phyloP scores from a whole-genome alignment of 805 yeast species.

The Kluyveromyces wickerhamii region DNA sequence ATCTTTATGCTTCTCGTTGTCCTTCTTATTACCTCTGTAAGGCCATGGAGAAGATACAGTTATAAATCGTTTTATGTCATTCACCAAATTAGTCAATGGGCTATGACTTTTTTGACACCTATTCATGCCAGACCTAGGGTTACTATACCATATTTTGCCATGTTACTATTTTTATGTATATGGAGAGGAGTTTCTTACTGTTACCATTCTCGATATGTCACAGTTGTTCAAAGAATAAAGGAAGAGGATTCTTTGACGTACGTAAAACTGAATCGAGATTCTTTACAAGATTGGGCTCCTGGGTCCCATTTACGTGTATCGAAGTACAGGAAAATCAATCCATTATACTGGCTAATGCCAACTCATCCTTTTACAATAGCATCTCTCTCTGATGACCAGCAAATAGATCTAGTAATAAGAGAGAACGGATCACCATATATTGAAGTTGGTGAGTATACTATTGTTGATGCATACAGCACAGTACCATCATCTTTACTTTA shows the following conservation, averaged over 20 bases:
- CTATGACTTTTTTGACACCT: conserved; percentile 37
- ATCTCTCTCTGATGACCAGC: conserved; percentile 33
- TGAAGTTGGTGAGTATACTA: conserved; percentile 31
- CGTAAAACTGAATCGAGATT: conserved; percentile 21
- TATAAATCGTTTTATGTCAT: conserved; percentile 49
- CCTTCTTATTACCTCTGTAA: conserved; percentile 40
- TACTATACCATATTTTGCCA: conserved; percentile 25
- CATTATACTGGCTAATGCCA: conserved; percentile 43
- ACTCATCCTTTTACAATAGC: conserved; percentile 65
- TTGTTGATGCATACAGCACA: conserved; percentile 36
- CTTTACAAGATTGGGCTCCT: conserved; percentile 33
- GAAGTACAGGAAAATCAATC: conserved; percentile 27
- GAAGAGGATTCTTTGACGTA: conserved; percentile 13
- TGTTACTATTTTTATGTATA: conserved; percentile 12
- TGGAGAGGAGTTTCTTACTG: conserved; percentile 9
- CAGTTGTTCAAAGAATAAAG: conserved; percentile 10
- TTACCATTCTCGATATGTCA: conserved; percentile 10
- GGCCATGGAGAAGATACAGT: conserved; percentile 38
- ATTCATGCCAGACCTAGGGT: conserved; percentile 72
- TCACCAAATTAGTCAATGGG: conserved; percentile 46
- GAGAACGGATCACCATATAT: conserved; percentile 29
- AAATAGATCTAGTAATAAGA: conserved; percentile 39
- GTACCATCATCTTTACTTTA: conserved; percentile 37
- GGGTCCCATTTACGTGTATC: conserved; percentile 55
- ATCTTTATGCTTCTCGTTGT: conserved; percentile 31